These are phyloP conservation scores for Talaromyces sp. DNA, from an alignment of 2,329 filamentous ascomycete genomes.

Conservation along the genomic window DNA sequence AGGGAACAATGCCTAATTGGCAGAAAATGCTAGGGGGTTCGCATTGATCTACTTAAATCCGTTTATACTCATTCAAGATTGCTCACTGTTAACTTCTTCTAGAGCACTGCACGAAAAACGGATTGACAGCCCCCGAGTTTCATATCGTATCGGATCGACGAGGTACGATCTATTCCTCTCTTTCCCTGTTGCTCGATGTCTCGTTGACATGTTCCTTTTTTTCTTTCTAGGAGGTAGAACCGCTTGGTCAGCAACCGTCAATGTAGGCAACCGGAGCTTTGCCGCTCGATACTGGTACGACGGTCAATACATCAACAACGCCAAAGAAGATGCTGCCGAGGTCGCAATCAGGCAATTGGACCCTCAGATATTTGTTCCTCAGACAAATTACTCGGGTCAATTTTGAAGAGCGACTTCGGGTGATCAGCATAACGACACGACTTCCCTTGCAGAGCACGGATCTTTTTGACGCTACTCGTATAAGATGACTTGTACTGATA, in stretches of 20 bases:
- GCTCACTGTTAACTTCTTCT: slow-evolving; percentile 14
- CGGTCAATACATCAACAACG: slow-evolving; percentile 80
- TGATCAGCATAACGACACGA: neutral
- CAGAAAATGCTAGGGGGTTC: slow-evolving; percentile 56
- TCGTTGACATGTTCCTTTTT: slow-evolving; percentile 4
- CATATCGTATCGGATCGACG: slow-evolving; percentile 71
- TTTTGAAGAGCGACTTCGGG: slow-evolving; percentile 17
- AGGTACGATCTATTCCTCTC: slow-evolving; percentile 48
- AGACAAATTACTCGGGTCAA: slow-evolving; percentile 27
- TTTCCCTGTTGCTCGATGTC: slow-evolving; percentile 23
- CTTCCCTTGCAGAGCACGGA: neutral
- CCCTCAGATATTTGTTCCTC: slow-evolving; percentile 23
- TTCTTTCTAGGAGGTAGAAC: slow-evolving; percentile 69
- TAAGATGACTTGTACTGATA: slow-evolving; percentile 12
- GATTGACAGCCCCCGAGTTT: slow-evolving; percentile 57
- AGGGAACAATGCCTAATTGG: slow-evolving; percentile 41
- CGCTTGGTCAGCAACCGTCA: slow-evolving; percentile 81
- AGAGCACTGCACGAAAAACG: slow-evolving; percentile 58
- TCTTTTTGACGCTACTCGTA: neutral
- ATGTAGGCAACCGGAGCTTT: slow-evolving; percentile 62
- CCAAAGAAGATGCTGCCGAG: slow-evolving; percentile 87
- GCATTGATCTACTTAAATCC: neutral
- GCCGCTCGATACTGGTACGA: slow-evolving; percentile 88
- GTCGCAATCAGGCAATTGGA: slow-evolving; percentile 52
- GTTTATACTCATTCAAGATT: slow-evolving; percentile 16